These are phyloP conservation scores for Candida patagonica DNA, from an alignment of 805 yeast species.

Conservation along the genomic window DNA sequence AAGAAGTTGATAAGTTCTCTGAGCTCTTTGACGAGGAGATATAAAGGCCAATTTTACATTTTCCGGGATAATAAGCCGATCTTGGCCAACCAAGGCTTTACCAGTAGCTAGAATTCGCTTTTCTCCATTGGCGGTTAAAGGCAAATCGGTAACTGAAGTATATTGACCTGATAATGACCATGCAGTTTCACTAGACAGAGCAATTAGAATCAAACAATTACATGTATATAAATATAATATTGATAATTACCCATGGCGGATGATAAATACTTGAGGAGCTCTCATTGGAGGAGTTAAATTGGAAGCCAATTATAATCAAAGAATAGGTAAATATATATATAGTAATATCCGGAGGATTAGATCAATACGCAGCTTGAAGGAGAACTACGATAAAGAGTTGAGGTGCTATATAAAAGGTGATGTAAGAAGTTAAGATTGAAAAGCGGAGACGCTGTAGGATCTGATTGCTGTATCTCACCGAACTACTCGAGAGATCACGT, in stretches of 20 bases:
- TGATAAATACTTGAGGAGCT: no score
- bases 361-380: no score
- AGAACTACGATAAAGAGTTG: no score
- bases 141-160: conserved; percentile 78
- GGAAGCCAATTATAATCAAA: no score
- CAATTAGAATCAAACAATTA: neutral
- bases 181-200: conserved; percentile 55
- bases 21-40: conserved; percentile 78
- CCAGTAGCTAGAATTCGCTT: conserved; percentile 72
- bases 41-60: conserved; percentile 56
- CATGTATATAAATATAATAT: neutral
- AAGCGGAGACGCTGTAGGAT: no score
- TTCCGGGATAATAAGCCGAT: conserved; percentile 53
- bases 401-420: no score
- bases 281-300: no score
- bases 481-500: no score
- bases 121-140: conserved; percentile 69
- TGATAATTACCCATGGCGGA: neutral
- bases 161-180: conserved; percentile 94
- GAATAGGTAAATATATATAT: no score
- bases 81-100: conserved; percentile 48
- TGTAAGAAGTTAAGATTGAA: no score
- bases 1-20: conserved; percentile 58
- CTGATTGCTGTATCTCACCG: no score
- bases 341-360: no score